phyloP scores from a whole-genome alignment of 805 yeast species.

The Teunomyces panamensis region DNA sequence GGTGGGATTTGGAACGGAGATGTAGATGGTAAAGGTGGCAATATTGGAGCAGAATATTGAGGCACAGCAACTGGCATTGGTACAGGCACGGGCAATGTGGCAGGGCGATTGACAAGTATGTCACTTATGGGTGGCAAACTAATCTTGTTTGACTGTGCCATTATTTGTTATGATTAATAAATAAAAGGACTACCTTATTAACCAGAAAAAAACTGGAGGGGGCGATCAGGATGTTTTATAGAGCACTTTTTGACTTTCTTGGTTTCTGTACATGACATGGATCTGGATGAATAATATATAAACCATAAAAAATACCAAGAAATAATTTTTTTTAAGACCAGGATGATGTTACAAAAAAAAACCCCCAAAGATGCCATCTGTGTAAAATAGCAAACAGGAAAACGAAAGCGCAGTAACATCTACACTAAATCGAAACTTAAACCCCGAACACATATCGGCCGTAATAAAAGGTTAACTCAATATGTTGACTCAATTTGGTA shows the following conservation, averaged over 20 bases:
- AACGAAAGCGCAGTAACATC: constrained; percentile 1
- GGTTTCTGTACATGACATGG: constrained; percentile 3
- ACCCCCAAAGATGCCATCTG: background rate
- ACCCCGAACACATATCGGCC: background rate
- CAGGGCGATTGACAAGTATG: constrained; percentile 20
- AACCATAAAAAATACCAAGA: constrained; percentile 3
- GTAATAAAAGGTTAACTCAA: background rate
- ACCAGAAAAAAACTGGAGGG: background rate
- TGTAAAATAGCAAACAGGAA: background rate
- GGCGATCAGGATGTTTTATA: constrained; percentile 1
- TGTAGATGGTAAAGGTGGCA: constrained; percentile 8
- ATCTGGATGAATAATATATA: constrained; percentile 2
- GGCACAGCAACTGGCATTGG: constrained; percentile 1
- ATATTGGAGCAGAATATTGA: background rate
- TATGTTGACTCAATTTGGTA: no score
- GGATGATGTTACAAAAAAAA: background rate
- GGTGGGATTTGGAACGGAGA: constrained; percentile 1
- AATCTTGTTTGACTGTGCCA: constrained; percentile 17
- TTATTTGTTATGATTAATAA: background rate
- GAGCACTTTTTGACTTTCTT: constrained; percentile 4
- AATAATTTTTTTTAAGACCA: constrained; percentile 1
- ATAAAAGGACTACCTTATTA: background rate
- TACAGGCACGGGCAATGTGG: constrained; percentile 6
- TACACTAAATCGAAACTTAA: constrained; percentile 2
- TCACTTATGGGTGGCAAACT: constrained; percentile 44